Evolutionary conservation across 495 filamentous ascomycete species (phyloP), one percentile per base, ranked within the genome.

Genomic region (Aspergillus homomorphus): DNA sequence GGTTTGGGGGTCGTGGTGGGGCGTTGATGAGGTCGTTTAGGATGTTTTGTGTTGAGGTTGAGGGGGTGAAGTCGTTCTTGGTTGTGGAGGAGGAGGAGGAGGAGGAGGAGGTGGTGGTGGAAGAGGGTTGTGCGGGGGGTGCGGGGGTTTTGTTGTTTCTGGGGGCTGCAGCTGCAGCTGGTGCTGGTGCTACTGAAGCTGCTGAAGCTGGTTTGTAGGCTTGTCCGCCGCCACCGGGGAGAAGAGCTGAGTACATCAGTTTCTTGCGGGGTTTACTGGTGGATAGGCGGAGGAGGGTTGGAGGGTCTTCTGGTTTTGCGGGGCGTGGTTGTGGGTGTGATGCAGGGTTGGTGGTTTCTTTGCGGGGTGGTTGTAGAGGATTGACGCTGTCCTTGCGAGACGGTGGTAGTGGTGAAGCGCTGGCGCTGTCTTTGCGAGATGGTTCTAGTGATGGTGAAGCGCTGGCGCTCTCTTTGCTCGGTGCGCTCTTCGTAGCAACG

Each of bases 241-340:
- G 53, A 10, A 81, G 59, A 53, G 76, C 77, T 51, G 67, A 68
- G 54, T 80, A 80, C 70, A 82, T 76, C 20, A 82, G 51, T 50
- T 82, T 82, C n/a, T 59, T 73, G 16, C 78, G 71, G 14, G 77
- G 78, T 49, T 72, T 76, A 23, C 65, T 62, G 6, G 51, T 65
- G 7, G 60, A 62, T 24, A 81, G 63, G 7, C 72, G 75, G 48
- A 80, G 60, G 10, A 66, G 56, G 18, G 70, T 69, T 26, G 51
- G 26, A 33, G 54, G 43, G 8, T 38, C 33, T 7, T 38, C 33
- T 38, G 14, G n/a, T 12, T 54, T 66, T 55, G 24, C 49, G 14
- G 26, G 18, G 60, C 1, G 1, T 44, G 14, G 19, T 20, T 24
- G 58, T 19, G 28, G 19, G 18, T 24, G 58, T 19, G 28, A 2